Percentiles rank a stretch among this genome's conserved stretches.
Conservation (phyloP, 1,284 basidiomycete species). For the Vanrija sp. region DNA sequence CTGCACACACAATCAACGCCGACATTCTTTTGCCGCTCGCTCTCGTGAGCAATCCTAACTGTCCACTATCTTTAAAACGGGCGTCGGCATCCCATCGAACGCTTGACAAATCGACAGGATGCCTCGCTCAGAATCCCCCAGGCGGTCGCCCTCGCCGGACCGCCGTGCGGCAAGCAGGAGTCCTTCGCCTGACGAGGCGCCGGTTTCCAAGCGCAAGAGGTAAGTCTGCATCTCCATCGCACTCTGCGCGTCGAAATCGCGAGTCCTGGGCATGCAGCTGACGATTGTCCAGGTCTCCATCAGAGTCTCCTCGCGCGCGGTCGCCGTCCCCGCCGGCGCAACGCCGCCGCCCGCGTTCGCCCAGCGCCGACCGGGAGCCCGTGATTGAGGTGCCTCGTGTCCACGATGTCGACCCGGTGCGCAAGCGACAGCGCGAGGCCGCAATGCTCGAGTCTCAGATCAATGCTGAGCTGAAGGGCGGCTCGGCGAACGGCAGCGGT, state of each 20-base stretch:
- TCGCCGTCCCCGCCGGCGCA: slow-evolving; percentile 45
- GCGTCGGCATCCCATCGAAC: slow-evolving; percentile 2
- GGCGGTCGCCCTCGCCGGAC: slow-evolving; percentile 2
- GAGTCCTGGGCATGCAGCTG: background rate
- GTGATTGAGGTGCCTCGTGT: slow-evolving; percentile 58
- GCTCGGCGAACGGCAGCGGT: slow-evolving; percentile 53
- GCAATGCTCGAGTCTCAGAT: slow-evolving; percentile 69
- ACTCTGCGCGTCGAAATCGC: background rate
- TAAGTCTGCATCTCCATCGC: slow-evolving; percentile 15
- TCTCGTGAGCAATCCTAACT: too few species aligned
- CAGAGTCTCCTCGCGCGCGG: slow-evolving; percentile 40
- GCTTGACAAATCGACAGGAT: slow-evolving; percentile 10
- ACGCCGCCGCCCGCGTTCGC: slow-evolving; percentile 42
- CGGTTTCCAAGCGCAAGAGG: slow-evolving; percentile 44
- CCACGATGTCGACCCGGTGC: slow-evolving; percentile 69
- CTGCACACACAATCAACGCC: background rate
- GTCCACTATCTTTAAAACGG: too few species aligned
- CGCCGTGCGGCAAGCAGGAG: slow-evolving; percentile 6
- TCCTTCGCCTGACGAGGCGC: slow-evolving; percentile 23
- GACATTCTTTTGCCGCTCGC: background rate
- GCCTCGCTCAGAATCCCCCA: slow-evolving; percentile 24
- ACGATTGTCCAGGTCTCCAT: slow-evolving; percentile 31
- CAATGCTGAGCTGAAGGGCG: slow-evolving; percentile 51
- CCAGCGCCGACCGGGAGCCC: slow-evolving; percentile 11
- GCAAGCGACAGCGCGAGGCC: slow-evolving; percentile 69